Conservation (phyloP, 1,284 basidiomycete genomes). For the Cryptococcus amylolentus region DNA sequence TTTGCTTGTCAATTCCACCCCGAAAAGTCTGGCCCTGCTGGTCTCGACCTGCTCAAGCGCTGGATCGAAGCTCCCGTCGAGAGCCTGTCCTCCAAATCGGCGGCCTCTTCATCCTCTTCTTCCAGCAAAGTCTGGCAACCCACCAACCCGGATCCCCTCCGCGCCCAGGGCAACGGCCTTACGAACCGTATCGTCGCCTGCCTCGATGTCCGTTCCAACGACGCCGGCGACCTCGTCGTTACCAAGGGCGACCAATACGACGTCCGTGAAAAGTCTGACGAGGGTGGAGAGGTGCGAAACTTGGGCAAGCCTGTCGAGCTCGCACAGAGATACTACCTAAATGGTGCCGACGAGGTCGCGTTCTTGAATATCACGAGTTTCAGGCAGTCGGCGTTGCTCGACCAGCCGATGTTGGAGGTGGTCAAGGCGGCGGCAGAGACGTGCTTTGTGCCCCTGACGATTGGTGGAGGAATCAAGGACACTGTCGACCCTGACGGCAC, state of each 20-base stretch:
- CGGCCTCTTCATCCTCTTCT: background rate
- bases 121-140: slow-evolving; percentile 20
- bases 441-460: slow-evolving; percentile 96
- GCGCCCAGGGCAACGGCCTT: slow-evolving; percentile 60
- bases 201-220: slow-evolving; percentile 96
- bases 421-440: slow-evolving; percentile 84
- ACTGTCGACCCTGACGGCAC: slow-evolving; percentile 94
- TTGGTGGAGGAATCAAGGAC: slow-evolving; percentile 98
- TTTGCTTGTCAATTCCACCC: slow-evolving; percentile 98
- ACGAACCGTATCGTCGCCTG: slow-evolving; percentile 96
- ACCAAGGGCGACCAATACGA: slow-evolving; percentile 99
- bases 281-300: slow-evolving; percentile 82
- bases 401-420: slow-evolving; percentile 98
- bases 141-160: slow-evolving; percentile 17
- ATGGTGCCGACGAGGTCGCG: slow-evolving; percentile 94
- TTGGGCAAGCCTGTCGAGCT: slow-evolving; percentile 96
- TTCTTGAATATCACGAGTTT: slow-evolving; percentile 99
- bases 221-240: slow-evolving; percentile 93
- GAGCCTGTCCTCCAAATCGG: slow-evolving; percentile 25
- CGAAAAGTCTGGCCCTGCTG: slow-evolving; percentile 93
- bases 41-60: slow-evolving; percentile 71
- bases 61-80: slow-evolving; percentile 67
- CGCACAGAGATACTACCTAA: slow-evolving; percentile 77
- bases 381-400: slow-evolving; percentile 87
- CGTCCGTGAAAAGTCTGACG: slow-evolving; percentile 72